Conservation (phyloP, 257 asterid species). For the Petunia secreta region DNA sequence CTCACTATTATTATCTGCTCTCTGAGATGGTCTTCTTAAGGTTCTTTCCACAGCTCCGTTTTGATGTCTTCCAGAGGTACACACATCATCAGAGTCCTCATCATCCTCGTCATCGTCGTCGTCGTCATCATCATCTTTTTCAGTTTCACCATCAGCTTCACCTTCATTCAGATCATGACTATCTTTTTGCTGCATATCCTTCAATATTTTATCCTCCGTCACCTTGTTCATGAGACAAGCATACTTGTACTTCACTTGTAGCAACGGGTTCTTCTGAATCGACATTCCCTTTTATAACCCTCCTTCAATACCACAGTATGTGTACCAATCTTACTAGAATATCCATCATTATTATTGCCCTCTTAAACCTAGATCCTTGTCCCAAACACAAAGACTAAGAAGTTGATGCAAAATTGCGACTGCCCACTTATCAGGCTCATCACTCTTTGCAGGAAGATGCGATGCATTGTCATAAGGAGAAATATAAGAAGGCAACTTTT, state of each 20-base stretch:
- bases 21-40: no score
- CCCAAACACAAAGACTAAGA: conserved; percentile 76
- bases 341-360: conserved; percentile 80
- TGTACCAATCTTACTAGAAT: conserved; percentile 68
- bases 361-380: conserved; percentile 75
- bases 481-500: conserved; percentile 68
- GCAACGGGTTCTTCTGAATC: conserved; percentile 57
- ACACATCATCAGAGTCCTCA: conserved; percentile 35
- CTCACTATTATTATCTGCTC: no score
- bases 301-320: conserved; percentile 79
- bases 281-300: conserved; percentile 69
- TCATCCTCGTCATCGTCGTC: no score
- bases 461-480: conserved; percentile 73
- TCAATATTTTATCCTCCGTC: conserved; percentile 46
- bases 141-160: conserved; percentile 40
- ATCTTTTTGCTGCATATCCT: conserved; percentile 37
- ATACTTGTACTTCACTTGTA: conserved; percentile 67
- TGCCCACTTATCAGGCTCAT: conserved; percentile 78
- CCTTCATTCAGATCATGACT: conserved; percentile 37
- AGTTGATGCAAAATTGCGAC: conserved; percentile 75
- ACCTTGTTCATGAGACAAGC: conserved; percentile 57
- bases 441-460: conserved; percentile 53
- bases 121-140: no score
- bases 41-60: no score
- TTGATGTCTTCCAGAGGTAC: no score